Conservation (phyloP, 805 yeast genomes). For the Nakazawaea ambrosiae region DNA sequence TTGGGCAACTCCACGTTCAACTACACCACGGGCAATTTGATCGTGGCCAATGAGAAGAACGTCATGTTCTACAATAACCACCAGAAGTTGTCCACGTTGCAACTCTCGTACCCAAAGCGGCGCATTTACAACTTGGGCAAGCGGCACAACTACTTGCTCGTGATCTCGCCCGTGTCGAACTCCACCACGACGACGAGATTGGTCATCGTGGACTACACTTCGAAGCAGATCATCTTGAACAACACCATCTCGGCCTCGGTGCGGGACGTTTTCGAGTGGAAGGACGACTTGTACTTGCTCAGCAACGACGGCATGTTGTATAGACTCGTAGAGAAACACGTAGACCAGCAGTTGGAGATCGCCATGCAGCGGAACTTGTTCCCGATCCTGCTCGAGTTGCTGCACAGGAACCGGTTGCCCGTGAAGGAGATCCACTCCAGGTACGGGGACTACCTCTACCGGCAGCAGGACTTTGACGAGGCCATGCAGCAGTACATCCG, state of each 20-base stretch:
- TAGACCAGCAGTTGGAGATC: conserved; percentile 62
- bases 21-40: conserved; percentile 26
- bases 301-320: conserved; percentile 74
- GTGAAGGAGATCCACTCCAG: conserved; percentile 37
- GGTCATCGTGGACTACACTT: conserved; percentile 59
- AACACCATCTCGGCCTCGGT: conserved; percentile 63
- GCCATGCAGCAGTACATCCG: conserved; percentile 73
- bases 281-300: conserved; percentile 53
- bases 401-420: conserved; percentile 28
- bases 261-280: conserved; percentile 46
- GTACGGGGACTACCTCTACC: conserved; percentile 70
- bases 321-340: conserved; percentile 56
- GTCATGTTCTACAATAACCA: conserved; percentile 54
- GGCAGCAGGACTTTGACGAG: conserved; percentile 55
- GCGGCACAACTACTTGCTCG: conserved; percentile 45
- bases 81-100: conserved; percentile 47
- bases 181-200: conserved; percentile 44
- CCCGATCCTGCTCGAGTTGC: conserved; percentile 66
- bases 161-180: conserved; percentile 44
- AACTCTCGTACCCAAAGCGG: conserved; percentile 51
- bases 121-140: conserved; percentile 34
- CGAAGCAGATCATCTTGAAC: conserved; percentile 65
- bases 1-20: conserved; percentile 38
- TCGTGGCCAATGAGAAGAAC: conserved; percentile 61
- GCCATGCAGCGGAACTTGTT: conserved; percentile 65